Evolutionary conservation across 2,329 filamentous ascomycete genomes (phyloP).

Genomic region (Xylariaceae sp.): DNA sequence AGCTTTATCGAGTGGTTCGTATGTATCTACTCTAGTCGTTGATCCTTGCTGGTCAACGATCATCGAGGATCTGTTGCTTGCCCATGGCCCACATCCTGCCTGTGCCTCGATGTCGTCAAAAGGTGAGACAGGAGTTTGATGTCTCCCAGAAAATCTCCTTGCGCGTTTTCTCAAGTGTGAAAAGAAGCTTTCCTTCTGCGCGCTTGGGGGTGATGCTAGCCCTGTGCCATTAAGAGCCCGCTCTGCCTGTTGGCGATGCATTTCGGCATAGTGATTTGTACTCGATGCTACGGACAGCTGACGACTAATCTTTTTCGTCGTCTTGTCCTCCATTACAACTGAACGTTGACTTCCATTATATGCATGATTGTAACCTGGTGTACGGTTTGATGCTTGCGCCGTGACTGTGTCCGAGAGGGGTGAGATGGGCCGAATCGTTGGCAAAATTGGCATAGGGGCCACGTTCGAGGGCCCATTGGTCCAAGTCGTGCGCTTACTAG

Average conservation of each 20-base stretch:
- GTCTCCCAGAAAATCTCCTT: slow-evolving; percentile 87
- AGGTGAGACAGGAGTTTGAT: slow-evolving; percentile 80
- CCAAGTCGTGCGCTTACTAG: slow-evolving; percentile 90
- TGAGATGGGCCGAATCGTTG: slow-evolving; percentile 92
- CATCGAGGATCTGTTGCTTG: slow-evolving; percentile 83
- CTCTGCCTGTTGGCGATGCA: slow-evolving; percentile 90
- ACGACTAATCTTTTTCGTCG: slow-evolving; percentile 88
- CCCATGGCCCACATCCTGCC: slow-evolving; percentile 88
- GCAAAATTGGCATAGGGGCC: slow-evolving; percentile 93
- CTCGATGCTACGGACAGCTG: slow-evolving; percentile 92
- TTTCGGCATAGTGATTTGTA: slow-evolving; percentile 89
- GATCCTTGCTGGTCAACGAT: slow-evolving; percentile 66
- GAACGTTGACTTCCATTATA: slow-evolving; percentile 49
- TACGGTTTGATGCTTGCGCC: slow-evolving; percentile 78
- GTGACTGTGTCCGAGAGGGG: slow-evolving; percentile 94
- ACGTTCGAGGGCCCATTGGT: slow-evolving; percentile 79
- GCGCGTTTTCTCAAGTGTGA: slow-evolving; percentile 95
- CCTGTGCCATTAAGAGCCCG: slow-evolving; percentile 85
- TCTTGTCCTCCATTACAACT: slow-evolving; percentile 64
- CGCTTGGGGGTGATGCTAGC: slow-evolving; percentile 76
- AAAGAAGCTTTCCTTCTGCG: slow-evolving; percentile 95
- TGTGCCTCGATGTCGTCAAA: slow-evolving; percentile 92
- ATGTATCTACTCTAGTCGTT: slow-evolving; percentile 59
- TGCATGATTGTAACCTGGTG: slow-evolving; percentile 58
- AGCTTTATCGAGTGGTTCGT: slow-evolving; percentile 66